Evolutionary conservation across 1,139 yeast species (phyloP).

Genomic region (Candida smagusa): DNA sequence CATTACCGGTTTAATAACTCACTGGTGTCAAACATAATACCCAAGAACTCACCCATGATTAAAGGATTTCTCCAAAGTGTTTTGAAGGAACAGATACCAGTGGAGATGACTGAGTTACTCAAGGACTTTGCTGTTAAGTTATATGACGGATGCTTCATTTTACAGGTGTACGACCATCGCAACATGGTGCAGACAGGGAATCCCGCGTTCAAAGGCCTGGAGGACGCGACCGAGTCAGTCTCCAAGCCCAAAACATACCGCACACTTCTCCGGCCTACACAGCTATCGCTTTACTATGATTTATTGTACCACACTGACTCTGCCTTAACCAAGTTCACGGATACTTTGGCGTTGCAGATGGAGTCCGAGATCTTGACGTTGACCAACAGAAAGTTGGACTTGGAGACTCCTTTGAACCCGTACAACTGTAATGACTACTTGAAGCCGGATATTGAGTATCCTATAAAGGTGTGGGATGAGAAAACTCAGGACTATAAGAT

Average conservation of each 20-base stretch:
- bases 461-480: conserved; percentile 41
- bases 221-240: conserved; percentile 8
- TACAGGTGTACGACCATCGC: conserved; percentile 79
- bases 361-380: conserved; percentile 81
- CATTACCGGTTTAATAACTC: conserved; percentile 77
- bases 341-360: conserved; percentile 69
- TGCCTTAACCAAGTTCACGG: conserved; percentile 72
- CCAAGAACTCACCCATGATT: conserved; percentile 76
- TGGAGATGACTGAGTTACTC: conserved; percentile 83
- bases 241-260: conserved; percentile 66
- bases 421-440: conserved; percentile 47
- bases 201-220: conserved; percentile 6
- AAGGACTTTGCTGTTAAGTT: conserved; percentile 80
- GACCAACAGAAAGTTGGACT: conserved; percentile 72
- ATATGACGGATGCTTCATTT: conserved; percentile 85
- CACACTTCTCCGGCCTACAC: conserved; percentile 77
- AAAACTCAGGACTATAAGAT: conserved; percentile 32
- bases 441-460: conserved; percentile 46
- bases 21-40: conserved; percentile 72
- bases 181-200: conserved; percentile 24
- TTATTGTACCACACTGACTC: conserved; percentile 79
- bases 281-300: conserved; percentile 79
- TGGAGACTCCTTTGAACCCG: conserved; percentile 72
- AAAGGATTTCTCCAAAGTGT: conserved; percentile 78
- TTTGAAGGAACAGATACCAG: conserved; percentile 79